Percentiles rank a stretch among this genome's conserved stretches.
These are phyloP conservation scores for Ilyonectria robusta DNA, from an alignment of 2,329 filamentous ascomycete species.

Conservation along the genomic window DNA sequence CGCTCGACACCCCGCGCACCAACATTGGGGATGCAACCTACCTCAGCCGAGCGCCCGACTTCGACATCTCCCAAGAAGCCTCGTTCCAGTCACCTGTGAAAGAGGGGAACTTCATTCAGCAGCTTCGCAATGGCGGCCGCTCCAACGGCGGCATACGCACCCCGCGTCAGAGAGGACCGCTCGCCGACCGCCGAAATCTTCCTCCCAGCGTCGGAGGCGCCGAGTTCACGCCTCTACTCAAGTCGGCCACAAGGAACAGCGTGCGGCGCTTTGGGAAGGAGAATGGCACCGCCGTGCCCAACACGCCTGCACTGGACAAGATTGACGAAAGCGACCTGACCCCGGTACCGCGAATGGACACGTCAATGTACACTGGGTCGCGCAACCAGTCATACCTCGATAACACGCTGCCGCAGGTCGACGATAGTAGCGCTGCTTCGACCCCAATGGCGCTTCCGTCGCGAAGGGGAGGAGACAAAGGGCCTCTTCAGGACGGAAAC, in stretches of 20 bases:
- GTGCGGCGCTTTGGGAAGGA: constrained; percentile 75
- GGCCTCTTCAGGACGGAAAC: constrained; percentile 86
- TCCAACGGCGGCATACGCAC: constrained; percentile 76
- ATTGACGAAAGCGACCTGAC: constrained; percentile 82
- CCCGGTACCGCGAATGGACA: constrained; percentile 79
- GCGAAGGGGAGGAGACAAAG: constrained; percentile 73
- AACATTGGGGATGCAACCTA: constrained; percentile 88
- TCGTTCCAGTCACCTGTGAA: constrained; percentile 88
- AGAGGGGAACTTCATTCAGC: constrained; percentile 77
- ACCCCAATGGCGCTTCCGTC: constrained; percentile 84
- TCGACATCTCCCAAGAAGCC: constrained; percentile 89
- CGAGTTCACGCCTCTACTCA: constrained; percentile 96
- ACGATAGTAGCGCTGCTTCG: constrained; percentile 84
- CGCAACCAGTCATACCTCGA: constrained; percentile 76
- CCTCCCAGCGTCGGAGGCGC: constrained; percentile 75
- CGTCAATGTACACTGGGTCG: constrained; percentile 77
- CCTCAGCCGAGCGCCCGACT: constrained; percentile 77
- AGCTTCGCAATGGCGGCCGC: constrained; percentile 78
- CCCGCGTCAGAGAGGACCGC: constrained; percentile 78
- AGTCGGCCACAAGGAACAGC: constrained; percentile 81
- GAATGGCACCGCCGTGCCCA: constrained; percentile 69
- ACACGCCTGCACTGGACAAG: constrained; percentile 79
- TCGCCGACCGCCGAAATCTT: constrained; percentile 80
- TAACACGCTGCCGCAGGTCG: constrained; percentile 80
- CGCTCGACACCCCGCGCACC: constrained; percentile 89